Percentiles rank a stretch among this genome's conserved stretches.
These are phyloP conservation scores for Ustilago loliicola DNA, from an alignment of 1,284 basidiomycete genomes.

Conservation along the genomic window DNA sequence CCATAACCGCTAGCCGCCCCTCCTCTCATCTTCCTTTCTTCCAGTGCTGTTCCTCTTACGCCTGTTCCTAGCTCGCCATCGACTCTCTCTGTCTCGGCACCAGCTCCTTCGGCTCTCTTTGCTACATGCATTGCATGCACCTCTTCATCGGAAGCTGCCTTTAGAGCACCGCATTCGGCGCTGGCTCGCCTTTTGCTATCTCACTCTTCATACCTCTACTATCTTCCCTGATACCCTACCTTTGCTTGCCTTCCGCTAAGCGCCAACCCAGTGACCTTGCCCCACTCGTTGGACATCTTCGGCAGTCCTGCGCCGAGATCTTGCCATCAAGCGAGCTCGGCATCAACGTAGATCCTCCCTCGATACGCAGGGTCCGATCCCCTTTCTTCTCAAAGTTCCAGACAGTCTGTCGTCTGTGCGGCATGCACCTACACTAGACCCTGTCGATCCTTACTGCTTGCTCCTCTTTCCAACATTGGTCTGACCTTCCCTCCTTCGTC, in stretches of 20 bases:
- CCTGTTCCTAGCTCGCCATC: neutral
- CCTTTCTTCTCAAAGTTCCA: slow-evolving; percentile 5
- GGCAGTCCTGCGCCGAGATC: too few relatives aligned
- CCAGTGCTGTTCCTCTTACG: neutral
- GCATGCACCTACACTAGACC: slow-evolving; percentile 27
- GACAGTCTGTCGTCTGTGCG: slow-evolving; percentile 10
- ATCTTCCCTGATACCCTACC: neutral
- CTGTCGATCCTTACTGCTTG: slow-evolving; percentile 15
- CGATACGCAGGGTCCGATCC: slow-evolving; percentile 21
- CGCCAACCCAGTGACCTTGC: too few relatives aligned
- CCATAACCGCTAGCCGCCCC: neutral
- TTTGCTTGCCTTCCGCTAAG: neutral
- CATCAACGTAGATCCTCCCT: slow-evolving; percentile 19
- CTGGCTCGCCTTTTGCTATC: slow-evolving; percentile 30
- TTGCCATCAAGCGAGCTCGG: neutral
- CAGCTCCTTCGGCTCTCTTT: neutral
- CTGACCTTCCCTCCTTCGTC: neutral
- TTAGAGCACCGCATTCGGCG: slow-evolving; percentile 28
- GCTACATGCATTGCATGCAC: slow-evolving; percentile 22
- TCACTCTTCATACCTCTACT: neutral
- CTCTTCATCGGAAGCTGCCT: slow-evolving; percentile 14
- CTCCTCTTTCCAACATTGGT: neutral
- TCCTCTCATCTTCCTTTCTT: neutral
- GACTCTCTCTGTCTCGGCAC: neutral
- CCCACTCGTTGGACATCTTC: too few relatives aligned